Conservation (phyloP, 176 grass and related monocot genomes). For the Aegilops sharonensis region DNA sequence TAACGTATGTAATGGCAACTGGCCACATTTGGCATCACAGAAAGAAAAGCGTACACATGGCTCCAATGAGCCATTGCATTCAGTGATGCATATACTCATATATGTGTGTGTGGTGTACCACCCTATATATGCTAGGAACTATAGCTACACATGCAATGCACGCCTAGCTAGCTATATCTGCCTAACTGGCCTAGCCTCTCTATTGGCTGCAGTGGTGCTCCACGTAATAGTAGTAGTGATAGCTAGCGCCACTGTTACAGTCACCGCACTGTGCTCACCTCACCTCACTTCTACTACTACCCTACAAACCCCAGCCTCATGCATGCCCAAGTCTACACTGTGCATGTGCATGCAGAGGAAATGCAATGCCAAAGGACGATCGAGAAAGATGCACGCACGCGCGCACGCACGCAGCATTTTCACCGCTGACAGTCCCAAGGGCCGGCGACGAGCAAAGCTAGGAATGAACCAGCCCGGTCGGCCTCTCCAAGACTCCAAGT, state of each 20-base stretch:
- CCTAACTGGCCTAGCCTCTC: background rate
- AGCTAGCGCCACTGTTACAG: background rate
- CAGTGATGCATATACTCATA: background rate
- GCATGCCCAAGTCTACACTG: background rate
- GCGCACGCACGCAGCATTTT: background rate
- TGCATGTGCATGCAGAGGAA: background rate
- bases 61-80: background rate
- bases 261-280: background rate
- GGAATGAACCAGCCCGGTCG: background rate
- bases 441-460: background rate
- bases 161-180: background rate
- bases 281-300: background rate
- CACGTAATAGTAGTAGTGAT: background rate
- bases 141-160: background rate
- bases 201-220: background rate
- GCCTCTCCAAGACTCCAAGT: background rate
- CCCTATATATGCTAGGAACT: too few relatives aligned
- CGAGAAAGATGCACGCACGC: background rate
- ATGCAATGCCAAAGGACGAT: background rate
- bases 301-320: background rate
- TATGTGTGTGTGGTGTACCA: too few relatives aligned
- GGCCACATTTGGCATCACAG: slow-evolving; percentile 4
- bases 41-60: background rate
- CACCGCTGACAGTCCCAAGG: background rate
- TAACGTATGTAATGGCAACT: background rate